phyloP scores from a whole-genome alignment of 2,329 filamentous ascomycete species.

The Biscogniauxia mediterranea region DNA sequence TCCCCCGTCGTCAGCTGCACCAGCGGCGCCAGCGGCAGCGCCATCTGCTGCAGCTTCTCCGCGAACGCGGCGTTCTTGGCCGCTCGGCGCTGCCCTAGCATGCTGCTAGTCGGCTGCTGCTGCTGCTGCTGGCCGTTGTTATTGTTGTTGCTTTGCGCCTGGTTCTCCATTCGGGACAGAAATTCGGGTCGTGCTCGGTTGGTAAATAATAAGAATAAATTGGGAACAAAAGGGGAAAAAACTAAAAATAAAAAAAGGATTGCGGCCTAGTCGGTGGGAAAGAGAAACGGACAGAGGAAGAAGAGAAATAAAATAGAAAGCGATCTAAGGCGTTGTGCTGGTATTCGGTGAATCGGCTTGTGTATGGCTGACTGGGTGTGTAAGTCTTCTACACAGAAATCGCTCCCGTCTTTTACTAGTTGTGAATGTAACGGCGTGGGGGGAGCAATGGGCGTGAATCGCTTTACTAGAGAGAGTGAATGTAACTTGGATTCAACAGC shows the following conservation, averaged over 20 bases:
- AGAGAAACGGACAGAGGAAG: conserved; percentile 1
- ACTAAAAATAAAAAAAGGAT: too few species aligned
- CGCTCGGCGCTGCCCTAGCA: conserved; percentile 37
- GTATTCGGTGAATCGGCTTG: not conserved
- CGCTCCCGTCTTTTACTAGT: not conserved
- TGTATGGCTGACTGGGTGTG: not conserved
- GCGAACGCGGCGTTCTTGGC: conserved; percentile 51
- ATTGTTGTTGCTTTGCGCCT: conserved; percentile 16
- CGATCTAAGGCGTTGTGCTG: not conserved
- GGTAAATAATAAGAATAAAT: not conserved
- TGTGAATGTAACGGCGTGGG: not conserved
- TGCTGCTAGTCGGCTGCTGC: not conserved
- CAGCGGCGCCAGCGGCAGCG: conserved; percentile 63
- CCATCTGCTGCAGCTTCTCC: conserved; percentile 64
- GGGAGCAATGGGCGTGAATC: not conserved
- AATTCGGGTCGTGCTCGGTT: not conserved
- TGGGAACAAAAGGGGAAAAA: not conserved
- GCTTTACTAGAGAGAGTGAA: conserved; percentile 3
- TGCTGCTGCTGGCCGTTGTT: conserved; percentile 11
- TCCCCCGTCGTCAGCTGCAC: conserved; percentile 60
- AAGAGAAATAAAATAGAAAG: not conserved
- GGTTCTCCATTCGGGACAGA: conserved; percentile 23
- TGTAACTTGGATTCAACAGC: conserved; percentile 6
- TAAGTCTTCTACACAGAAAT: not conserved
- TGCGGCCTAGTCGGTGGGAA: not conserved